Evolutionary conservation across 2,329 filamentous ascomycete species (phyloP).

Genomic region (Aspergillus novoparasiticus): DNA sequence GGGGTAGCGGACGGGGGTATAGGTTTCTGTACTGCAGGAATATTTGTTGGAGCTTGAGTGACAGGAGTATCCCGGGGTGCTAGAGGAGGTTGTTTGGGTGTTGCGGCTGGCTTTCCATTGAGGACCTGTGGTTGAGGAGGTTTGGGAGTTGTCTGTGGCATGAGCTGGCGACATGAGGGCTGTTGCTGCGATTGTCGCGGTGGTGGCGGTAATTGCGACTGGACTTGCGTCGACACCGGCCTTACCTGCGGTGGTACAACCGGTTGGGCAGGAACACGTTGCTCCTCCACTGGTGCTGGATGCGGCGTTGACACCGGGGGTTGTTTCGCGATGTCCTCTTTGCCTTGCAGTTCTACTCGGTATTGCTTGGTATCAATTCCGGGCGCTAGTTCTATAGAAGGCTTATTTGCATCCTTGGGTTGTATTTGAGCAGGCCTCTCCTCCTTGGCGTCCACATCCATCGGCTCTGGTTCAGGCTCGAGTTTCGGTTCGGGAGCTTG

Average conservation of each 20-base stretch:
- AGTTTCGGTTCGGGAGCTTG: slow-evolving; percentile 16
- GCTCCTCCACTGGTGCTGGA: slow-evolving; percentile 5
- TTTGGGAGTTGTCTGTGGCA: slow-evolving; percentile 15
- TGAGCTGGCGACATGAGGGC: slow-evolving; percentile 11
- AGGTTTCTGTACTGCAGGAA: slow-evolving; percentile 17
- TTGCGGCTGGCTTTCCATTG: slow-evolving; percentile 23
- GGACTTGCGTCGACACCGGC: slow-evolving; percentile 6
- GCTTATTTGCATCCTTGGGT: slow-evolving; percentile 7
- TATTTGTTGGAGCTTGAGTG: slow-evolving; percentile 9
- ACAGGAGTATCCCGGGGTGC: slow-evolving; percentile 19
- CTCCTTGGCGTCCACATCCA: slow-evolving; percentile 34
- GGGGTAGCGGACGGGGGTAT: slow-evolving; percentile 21
- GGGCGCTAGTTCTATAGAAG: slow-evolving; percentile 9
- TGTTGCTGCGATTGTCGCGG: slow-evolving; percentile 8
- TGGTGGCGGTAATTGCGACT: neutral
- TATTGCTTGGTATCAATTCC: slow-evolving; percentile 8
- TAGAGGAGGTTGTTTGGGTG: slow-evolving; percentile 27
- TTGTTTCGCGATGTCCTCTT: slow-evolving; percentile 14
- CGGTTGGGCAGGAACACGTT: slow-evolving; percentile 7
- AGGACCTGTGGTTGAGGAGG: slow-evolving; percentile 18
- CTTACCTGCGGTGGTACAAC: neutral
- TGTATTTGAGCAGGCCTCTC: slow-evolving; percentile 16
- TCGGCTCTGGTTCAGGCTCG: slow-evolving; percentile 25
- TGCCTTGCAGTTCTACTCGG: slow-evolving; percentile 12
- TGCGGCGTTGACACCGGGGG: slow-evolving; percentile 6